A percentile compares a stretch with the other conserved stretches of the same genome.
phyloP scores from a whole-genome alignment of 1,139 yeast species.

The Zhuliangozyma blackwelliae region DNA sequence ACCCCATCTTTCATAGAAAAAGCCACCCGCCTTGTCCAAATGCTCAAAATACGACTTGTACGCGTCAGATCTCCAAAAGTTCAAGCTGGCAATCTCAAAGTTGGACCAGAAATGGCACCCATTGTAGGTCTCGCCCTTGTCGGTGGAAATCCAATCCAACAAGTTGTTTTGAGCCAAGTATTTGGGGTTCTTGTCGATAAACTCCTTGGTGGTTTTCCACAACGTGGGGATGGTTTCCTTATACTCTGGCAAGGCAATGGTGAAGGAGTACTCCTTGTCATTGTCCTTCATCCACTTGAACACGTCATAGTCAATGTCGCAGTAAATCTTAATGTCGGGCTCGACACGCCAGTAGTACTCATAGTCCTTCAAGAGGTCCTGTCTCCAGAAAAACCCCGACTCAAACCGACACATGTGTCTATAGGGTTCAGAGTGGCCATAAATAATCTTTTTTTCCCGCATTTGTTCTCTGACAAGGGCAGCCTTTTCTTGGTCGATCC shows the following conservation, averaged over 20 bases:
- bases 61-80: slow-evolving; percentile 70
- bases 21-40: slow-evolving; percentile 78
- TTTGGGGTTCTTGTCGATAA: slow-evolving; percentile 62
- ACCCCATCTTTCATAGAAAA: slow-evolving; percentile 91
- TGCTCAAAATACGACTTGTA: slow-evolving; percentile 64
- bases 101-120: slow-evolving; percentile 89
- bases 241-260: slow-evolving; percentile 82
- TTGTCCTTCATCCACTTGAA: slow-evolving; percentile 79
- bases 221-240: slow-evolving; percentile 73
- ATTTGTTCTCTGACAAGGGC: slow-evolving; percentile 47
- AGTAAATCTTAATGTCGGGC: slow-evolving; percentile 72
- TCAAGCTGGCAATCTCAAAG: slow-evolving; percentile 73
- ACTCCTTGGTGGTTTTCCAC: slow-evolving; percentile 73
- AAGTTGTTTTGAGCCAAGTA: slow-evolving; percentile 62
- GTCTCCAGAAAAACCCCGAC: slow-evolving; percentile 85
- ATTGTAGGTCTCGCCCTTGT: slow-evolving; percentile 64
- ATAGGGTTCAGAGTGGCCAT: slow-evolving; percentile 59
- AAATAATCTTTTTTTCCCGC: slow-evolving; percentile 50
- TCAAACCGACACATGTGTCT: slow-evolving; percentile 92
- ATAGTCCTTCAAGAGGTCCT: slow-evolving; percentile 63
- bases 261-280: slow-evolving; percentile 70
- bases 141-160: slow-evolving; percentile 69
- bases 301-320: slow-evolving; percentile 79
- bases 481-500: slow-evolving; percentile 58
- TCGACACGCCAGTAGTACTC: slow-evolving; percentile 95